Conservation (phyloP, 306 rosid species). For the Cercis canadensis region DNA sequence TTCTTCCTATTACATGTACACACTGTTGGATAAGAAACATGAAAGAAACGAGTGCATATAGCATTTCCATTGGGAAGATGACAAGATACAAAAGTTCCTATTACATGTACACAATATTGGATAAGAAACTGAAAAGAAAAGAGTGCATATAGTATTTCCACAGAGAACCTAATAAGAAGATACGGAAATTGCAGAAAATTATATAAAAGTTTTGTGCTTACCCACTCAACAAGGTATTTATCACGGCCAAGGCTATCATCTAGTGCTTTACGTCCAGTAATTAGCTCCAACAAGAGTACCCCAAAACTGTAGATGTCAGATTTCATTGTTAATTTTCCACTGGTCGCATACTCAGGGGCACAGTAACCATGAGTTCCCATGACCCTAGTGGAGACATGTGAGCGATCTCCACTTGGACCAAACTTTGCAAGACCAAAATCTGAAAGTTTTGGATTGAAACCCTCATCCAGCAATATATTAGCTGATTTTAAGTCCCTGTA, state of each 20-base stretch:
- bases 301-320: slow-evolving; percentile 80
- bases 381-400: slow-evolving; percentile 73
- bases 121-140: not conserved
- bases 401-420: slow-evolving; percentile 69
- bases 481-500: slow-evolving; percentile 72
- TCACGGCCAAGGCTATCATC: slow-evolving; percentile 45
- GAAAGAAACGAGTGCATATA: too few species aligned
- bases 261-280: slow-evolving; percentile 66
- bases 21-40: too few species aligned
- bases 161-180: not conserved
- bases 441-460: slow-evolving; percentile 64
- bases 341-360: slow-evolving; percentile 75
- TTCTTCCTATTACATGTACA: too few species aligned
- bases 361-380: slow-evolving; percentile 86
- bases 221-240: slow-evolving; percentile 60
- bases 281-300: slow-evolving; percentile 67
- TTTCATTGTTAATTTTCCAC: slow-evolving; percentile 65
- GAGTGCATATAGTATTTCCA: slow-evolving; percentile 2
- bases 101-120: not conserved
- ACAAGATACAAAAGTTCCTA: not conserved
- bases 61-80: too few species aligned
- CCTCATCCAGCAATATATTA: slow-evolving; percentile 61
- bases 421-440: slow-evolving; percentile 83
- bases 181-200: slow-evolving; percentile 16
- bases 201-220: slow-evolving; percentile 28